A percentile compares a stretch with the other conserved stretches of the same genome.
Conservation (phyloP, 169 alveolate species). For the Eimeria necatrix region DNA sequence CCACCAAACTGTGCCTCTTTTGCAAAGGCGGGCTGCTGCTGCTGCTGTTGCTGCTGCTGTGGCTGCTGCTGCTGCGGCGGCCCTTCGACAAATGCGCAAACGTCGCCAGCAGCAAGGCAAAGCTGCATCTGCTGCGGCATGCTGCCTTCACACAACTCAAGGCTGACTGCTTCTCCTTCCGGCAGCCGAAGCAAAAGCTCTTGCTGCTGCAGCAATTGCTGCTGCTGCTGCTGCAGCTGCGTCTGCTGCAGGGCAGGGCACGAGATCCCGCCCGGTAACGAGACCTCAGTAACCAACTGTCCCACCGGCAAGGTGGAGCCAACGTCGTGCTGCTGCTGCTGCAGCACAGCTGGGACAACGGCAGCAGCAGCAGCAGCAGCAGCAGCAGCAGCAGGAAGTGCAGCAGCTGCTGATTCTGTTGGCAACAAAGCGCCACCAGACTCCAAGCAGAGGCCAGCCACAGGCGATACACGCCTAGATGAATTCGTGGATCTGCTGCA, state of each 20-base stretch:
- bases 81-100: no score
- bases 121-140: not conserved
- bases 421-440: no score
- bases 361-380: constrained; percentile 39
- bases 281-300: no score
- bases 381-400: not conserved
- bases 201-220: constrained; percentile 27
- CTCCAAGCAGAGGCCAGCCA: no score
- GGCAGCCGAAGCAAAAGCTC: not conserved
- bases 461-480: no score
- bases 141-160: not conserved
- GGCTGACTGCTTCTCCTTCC: not conserved
- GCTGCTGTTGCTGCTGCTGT: constrained; percentile 39
- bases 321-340: not conserved
- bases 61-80: constrained; percentile 23
- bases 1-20: not conserved
- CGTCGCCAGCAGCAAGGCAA: no score
- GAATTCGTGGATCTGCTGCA: no score
- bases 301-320: not conserved
- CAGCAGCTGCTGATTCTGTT: not conserved
- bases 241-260: not conserved
- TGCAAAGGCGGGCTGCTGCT: constrained; percentile 5
- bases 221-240: constrained; percentile 43
- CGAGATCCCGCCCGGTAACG: not conserved
- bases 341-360: not conserved